phyloP scores from a whole-genome alignment of 1,284 basidiomycete genomes.

The Ceraceosorus bombacis region DNA sequence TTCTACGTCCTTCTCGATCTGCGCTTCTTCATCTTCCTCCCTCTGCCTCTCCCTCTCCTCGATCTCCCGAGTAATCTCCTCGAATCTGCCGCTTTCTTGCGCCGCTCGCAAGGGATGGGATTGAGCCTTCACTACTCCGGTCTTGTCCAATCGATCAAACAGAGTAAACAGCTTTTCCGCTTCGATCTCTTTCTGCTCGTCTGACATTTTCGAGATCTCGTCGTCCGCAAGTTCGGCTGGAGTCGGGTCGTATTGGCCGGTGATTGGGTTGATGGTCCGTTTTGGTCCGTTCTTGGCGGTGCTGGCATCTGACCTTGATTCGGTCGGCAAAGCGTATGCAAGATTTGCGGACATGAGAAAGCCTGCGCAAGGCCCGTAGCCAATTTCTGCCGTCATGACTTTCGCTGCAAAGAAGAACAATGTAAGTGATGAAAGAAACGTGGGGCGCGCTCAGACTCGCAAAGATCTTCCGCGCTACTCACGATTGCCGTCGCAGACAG shows the following conservation, averaged over 20 bases:
- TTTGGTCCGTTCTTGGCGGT: neutral
- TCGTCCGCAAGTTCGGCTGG: slow-evolving; percentile 22
- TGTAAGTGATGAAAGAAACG: neutral
- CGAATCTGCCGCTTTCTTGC: slow-evolving; percentile 20
- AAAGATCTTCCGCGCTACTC: neutral
- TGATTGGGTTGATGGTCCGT: slow-evolving; percentile 33
- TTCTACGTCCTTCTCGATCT: slow-evolving; percentile 14
- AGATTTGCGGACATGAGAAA: slow-evolving; percentile 29
- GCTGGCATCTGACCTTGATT: neutral
- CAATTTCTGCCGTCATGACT: slow-evolving; percentile 26
- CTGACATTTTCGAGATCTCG: slow-evolving; percentile 21
- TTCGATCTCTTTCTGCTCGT: slow-evolving; percentile 35
- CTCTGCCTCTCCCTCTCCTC: slow-evolving; percentile 16
- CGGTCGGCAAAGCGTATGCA: slow-evolving; percentile 19
- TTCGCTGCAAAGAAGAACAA: slow-evolving; percentile 7
- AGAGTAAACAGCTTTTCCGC: slow-evolving; percentile 35
- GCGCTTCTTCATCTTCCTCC: slow-evolving; percentile 24
- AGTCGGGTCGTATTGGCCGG: slow-evolving; percentile 28
- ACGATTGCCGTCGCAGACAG: slow-evolving; percentile 22
- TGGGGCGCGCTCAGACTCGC: no score
- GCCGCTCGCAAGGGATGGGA: slow-evolving; percentile 24
- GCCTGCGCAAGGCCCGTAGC: slow-evolving; percentile 39
- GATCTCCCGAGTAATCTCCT: slow-evolving; percentile 18
- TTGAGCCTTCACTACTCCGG: slow-evolving; percentile 28
- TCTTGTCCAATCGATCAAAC: slow-evolving; percentile 36